A percentile compares a stretch with the other conserved stretches of the same genome.
phyloP scores from a whole-genome alignment of 768 basidiomycete species.

The Boletus reticulatus region DNA sequence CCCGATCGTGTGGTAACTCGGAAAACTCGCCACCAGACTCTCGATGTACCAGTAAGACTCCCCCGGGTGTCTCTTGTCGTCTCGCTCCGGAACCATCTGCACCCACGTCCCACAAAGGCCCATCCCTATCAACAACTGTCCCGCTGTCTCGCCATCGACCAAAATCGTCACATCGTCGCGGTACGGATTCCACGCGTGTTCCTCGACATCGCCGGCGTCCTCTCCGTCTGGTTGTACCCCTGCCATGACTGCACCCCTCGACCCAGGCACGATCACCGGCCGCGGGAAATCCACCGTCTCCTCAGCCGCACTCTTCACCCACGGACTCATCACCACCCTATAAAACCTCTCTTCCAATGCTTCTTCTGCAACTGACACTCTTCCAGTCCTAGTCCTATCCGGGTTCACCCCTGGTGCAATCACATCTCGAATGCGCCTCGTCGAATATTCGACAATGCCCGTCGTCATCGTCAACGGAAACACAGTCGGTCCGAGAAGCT shows the following conservation, averaged over 20 bases:
- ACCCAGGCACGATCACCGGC: slow-evolving; percentile 33
- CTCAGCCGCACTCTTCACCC: slow-evolving; percentile 36
- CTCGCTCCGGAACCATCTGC: slow-evolving; percentile 24
- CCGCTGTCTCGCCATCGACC: slow-evolving; percentile 18
- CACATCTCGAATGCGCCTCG: slow-evolving; percentile 53
- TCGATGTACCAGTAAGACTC: slow-evolving; percentile 58
- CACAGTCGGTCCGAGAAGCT: slow-evolving; percentile 51
- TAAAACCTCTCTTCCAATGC: slow-evolving; percentile 42
- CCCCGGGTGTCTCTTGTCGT: neutral
- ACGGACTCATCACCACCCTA: slow-evolving; percentile 52
- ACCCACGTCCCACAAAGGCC: slow-evolving; percentile 37
- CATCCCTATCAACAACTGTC: slow-evolving; percentile 26
- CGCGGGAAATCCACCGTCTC: slow-evolving; percentile 34
- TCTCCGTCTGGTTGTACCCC: neutral
- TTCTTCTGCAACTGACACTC: slow-evolving; percentile 36
- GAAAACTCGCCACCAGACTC: slow-evolving; percentile 44
- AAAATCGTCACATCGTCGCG: slow-evolving; percentile 29
- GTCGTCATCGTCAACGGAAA: slow-evolving; percentile 59
- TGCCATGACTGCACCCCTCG: slow-evolving; percentile 23
- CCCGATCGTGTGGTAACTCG: slow-evolving; percentile 43
- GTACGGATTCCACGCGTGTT: slow-evolving; percentile 38
- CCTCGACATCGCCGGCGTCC: neutral
- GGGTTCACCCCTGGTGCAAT: slow-evolving; percentile 30
- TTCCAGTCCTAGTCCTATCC: neutral
- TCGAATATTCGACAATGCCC: slow-evolving; percentile 62